phyloP scores from a whole-genome alignment of 164 flowering plant genomes.

The Sextonia rubra region DNA sequence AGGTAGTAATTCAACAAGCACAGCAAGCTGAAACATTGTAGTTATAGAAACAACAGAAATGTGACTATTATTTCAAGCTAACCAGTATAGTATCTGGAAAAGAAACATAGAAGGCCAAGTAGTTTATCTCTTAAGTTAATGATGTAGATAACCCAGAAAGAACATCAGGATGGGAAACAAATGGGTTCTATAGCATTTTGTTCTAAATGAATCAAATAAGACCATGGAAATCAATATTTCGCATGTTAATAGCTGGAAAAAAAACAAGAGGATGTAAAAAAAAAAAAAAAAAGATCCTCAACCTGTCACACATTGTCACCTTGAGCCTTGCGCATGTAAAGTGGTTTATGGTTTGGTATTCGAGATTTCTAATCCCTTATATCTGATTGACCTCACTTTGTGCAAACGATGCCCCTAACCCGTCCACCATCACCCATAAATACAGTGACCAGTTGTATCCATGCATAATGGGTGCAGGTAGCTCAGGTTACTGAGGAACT shows the following conservation, averaged over 20 bases:
- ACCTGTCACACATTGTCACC: background rate
- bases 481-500: no score
- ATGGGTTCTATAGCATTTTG: background rate
- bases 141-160: no score
- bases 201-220: background rate
- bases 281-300: no score
- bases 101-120: background rate
- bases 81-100: background rate
- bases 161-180: background rate
- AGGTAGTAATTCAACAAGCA: slow-evolving; percentile 75
- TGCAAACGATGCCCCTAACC: no score
- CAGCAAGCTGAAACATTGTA: slow-evolving; percentile 40
- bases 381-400: background rate
- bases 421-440: no score
- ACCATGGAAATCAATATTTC: background rate
- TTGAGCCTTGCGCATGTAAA: background rate
- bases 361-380: background rate
- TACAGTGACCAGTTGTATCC: no score
- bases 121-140: background rate
- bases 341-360: background rate
- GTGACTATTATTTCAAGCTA: background rate
- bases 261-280: background rate
- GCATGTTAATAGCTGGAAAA: background rate
- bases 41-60: background rate
- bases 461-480: no score